A percentile compares a stretch with the other conserved stretches of the same genome.
phyloP scores from a whole-genome alignment of 257 asterid genomes.

The Capsicum chinense region DNA sequence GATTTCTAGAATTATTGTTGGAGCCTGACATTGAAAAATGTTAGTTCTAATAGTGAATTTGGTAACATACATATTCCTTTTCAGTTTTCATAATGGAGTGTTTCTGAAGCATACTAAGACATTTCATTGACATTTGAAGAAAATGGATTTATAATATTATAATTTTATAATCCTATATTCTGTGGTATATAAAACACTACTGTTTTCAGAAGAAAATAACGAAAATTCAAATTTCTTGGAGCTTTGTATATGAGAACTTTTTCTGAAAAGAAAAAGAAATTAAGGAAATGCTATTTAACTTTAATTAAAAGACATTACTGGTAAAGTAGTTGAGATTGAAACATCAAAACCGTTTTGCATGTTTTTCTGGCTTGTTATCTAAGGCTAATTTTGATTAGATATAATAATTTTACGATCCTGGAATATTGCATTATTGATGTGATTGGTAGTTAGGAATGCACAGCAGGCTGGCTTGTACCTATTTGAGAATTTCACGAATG shows the following conservation, averaged over 20 bases:
- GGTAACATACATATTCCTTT: conserved; percentile 32
- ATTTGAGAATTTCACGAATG: neutral
- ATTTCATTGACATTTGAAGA: neutral
- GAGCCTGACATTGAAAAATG: conserved; percentile 16
- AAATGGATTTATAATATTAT: neutral
- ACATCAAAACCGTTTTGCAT: conserved; percentile 25
- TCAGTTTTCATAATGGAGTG: conserved; percentile 37
- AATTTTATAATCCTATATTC: too few species aligned
- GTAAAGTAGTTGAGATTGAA: conserved; percentile 28
- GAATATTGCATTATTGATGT: conserved; percentile 17
- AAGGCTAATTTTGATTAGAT: neutral
- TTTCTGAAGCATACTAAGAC: conserved; percentile 35
- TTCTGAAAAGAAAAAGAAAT: neutral
- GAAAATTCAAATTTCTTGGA: neutral
- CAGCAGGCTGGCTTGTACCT: neutral
- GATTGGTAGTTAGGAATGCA: conserved; percentile 27
- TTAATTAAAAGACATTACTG: neutral
- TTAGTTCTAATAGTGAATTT: conserved; percentile 31
- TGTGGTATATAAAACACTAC: too few species aligned
- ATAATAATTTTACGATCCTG: neutral
- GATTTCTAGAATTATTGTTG: neutral
- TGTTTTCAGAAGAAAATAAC: neutral
- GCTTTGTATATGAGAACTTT: neutral
- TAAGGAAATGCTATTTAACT: neutral
- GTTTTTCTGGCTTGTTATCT: conserved; percentile 8